Conservation (phyloP, 352 stramenopile species). For the Globisporangium parvum region DNA sequence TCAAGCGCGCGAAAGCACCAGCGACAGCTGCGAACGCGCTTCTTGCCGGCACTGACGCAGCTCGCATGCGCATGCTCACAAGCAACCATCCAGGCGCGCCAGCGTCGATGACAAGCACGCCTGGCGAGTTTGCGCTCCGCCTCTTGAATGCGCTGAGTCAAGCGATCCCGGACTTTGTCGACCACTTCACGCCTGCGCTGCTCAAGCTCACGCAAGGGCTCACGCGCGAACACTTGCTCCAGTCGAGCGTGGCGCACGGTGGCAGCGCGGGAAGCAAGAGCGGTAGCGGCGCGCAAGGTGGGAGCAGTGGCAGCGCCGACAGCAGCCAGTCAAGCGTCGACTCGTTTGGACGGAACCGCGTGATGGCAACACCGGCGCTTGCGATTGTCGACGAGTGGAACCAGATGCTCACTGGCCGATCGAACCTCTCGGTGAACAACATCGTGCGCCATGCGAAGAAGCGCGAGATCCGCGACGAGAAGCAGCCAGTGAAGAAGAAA, state of each 20-base stretch:
- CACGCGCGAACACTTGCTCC: conserved; percentile 79
- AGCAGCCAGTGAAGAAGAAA: conserved; percentile 55
- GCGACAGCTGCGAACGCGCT: conserved; percentile 5
- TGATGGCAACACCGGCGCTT: conserved; percentile 85
- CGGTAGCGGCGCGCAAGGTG: not conserved
- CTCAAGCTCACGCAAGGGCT: conserved; percentile 82
- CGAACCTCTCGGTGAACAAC: conserved; percentile 77
- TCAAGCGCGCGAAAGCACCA: conserved; percentile 38
- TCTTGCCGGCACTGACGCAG: conserved; percentile 36
- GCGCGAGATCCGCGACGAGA: conserved; percentile 42
- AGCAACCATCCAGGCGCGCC: conserved; percentile 32
- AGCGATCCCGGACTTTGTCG: conserved; percentile 59
- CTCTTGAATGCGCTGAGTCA: conserved; percentile 57
- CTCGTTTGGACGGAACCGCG: conserved; percentile 71
- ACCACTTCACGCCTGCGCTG: conserved; percentile 69
- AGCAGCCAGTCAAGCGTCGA: conserved; percentile 43
- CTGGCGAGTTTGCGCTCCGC: conserved; percentile 66
- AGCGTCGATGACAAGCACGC: conserved; percentile 42
- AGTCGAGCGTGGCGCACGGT: conserved; percentile 26
- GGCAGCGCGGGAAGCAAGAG: conserved; percentile 6
- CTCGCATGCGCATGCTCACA: conserved; percentile 47
- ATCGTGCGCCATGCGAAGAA: conserved; percentile 63
- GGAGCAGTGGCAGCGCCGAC: conserved; percentile 25
- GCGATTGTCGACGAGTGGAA: conserved; percentile 83
- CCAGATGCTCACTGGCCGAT: conserved; percentile 61